These are phyloP conservation scores for Martensiomyces pterosporus DNA, from an alignment of 192 early-diverging fungal species.

Conservation along the genomic window DNA sequence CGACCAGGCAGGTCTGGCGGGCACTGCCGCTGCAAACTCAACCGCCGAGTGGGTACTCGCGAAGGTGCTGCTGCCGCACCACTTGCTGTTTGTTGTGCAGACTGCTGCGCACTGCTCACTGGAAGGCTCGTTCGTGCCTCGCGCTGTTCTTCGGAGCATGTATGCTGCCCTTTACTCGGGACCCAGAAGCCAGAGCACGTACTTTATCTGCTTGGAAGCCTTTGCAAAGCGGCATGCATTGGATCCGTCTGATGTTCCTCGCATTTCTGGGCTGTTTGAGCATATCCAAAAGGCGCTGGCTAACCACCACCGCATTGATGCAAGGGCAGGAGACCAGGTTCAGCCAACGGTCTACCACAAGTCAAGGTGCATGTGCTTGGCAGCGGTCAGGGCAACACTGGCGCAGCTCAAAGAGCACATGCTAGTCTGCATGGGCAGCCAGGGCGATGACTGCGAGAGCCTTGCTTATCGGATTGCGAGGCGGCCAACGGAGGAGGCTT, in stretches of 20 bases:
- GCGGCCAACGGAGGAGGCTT: not conserved
- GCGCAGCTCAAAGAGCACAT: conserved; percentile 10
- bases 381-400: conserved; percentile 16
- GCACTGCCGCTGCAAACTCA: not conserved
- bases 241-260: not conserved
- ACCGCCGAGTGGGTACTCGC: conserved; percentile 11
- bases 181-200: not conserved
- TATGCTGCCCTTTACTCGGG: conserved; percentile 7
- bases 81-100: conserved; percentile 24
- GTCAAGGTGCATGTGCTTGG: conserved; percentile 10
- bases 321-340: too few species aligned
- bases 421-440: not conserved
- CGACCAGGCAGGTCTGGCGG: not conserved
- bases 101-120: conserved; percentile 13
- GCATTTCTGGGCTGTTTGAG: too few species aligned
- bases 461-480: conserved; percentile 1
- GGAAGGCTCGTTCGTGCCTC: conserved; percentile 3
- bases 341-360: not conserved
- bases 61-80: conserved; percentile 24
- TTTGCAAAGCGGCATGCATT: not conserved
- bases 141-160: conserved; percentile 9
- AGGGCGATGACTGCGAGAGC: conserved; percentile 2
- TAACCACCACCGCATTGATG: too few species aligned
- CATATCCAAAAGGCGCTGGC: too few species aligned
- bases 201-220: conserved; percentile 21